A percentile compares a stretch with the other conserved stretches of the same genome.
phyloP scores from a whole-genome alignment of 768 basidiomycete genomes.

The Mycena haematopus region DNA sequence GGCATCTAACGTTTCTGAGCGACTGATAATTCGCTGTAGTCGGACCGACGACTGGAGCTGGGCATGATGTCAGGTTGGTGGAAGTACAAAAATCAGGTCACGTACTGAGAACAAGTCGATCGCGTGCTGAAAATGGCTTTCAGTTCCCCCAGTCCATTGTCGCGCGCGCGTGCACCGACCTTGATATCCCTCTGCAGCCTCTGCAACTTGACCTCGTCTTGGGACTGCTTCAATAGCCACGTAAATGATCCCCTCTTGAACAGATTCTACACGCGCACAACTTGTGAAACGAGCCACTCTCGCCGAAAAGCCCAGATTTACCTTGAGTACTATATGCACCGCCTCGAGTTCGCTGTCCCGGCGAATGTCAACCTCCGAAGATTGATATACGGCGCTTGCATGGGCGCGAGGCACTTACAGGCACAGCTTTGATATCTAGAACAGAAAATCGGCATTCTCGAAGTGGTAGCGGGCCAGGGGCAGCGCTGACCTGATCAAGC shows the following conservation, averaged over 20 bases:
- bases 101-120: slow-evolving; percentile 31
- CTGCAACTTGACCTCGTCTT: slow-evolving; percentile 27
- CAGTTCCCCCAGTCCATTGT: background rate
- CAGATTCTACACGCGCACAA: slow-evolving; percentile 13
- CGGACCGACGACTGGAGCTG: slow-evolving; percentile 24
- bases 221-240: slow-evolving; percentile 28
- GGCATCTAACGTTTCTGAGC: slow-evolving; percentile 20
- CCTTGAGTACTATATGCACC: slow-evolving; percentile 27
- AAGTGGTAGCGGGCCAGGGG: background rate
- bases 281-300: background rate
- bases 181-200: slow-evolving; percentile 28
- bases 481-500: slow-evolving; percentile 15
- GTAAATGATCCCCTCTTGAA: slow-evolving; percentile 26
- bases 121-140: slow-evolving; percentile 17
- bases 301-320: background rate
- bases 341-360: slow-evolving; percentile 27
- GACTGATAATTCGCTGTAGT: slow-evolving; percentile 20
- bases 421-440: slow-evolving; percentile 28
- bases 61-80: background rate
- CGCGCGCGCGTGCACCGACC: slow-evolving; percentile 1
- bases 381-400: background rate
- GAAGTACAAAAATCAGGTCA: background rate
- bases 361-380: slow-evolving; percentile 20
- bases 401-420: slow-evolving; percentile 19
- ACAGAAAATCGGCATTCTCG: background rate